Evolutionary conservation across 1,139 yeast genomes (phyloP), one percentile per base, ranked within the genome.

Genomic region (Meyerozyma sp.): DNA sequence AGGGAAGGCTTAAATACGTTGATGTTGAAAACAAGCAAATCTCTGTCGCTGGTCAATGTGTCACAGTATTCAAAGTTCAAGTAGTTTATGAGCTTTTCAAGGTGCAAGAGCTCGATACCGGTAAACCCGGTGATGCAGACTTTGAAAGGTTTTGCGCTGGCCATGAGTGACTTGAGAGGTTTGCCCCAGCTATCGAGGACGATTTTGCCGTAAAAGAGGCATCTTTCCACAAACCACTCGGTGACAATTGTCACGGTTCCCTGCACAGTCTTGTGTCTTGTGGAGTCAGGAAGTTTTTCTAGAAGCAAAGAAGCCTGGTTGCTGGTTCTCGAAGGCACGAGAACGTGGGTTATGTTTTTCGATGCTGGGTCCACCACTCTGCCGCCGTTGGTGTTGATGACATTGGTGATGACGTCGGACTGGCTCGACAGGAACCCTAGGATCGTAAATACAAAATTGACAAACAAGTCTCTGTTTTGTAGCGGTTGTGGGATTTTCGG

Each of bases 151-250:
- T 54, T 53, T 5, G 59, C 65, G 9, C 68, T 62, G 16, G 65
- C 50, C 2, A 62, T 54, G 13, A 74, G 57, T 9, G 74, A 70
- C 21, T 62, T 66, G 44, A 82, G 68, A 1, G 90, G 93, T 30
- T 62, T 59, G 1, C 88, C 78, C 97, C 97, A 91, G n/a, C 72
- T 61, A 57, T 89, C 96, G 34, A 68, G 53, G 10, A 68, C 62
- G 4, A 83, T 56, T 42, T 65, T 63, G 39, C 77, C 75, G 54
- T 84, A 84, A 59, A 76, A 84, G 28, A 90, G 66, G 28, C 88
- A 77, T 47, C 97, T 63, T 61, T 91, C 98, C 25, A 91, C 65
- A 53, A 86, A 84, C 91, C 96, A 89, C 61, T 91, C 97, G 2
- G 96, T 84, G 2, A 80, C 77, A 2, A 71, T 55, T 30, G 54